These are phyloP conservation scores for Diutina sp. DNA, from an alignment of 1,139 yeast species.

Conservation along the genomic window DNA sequence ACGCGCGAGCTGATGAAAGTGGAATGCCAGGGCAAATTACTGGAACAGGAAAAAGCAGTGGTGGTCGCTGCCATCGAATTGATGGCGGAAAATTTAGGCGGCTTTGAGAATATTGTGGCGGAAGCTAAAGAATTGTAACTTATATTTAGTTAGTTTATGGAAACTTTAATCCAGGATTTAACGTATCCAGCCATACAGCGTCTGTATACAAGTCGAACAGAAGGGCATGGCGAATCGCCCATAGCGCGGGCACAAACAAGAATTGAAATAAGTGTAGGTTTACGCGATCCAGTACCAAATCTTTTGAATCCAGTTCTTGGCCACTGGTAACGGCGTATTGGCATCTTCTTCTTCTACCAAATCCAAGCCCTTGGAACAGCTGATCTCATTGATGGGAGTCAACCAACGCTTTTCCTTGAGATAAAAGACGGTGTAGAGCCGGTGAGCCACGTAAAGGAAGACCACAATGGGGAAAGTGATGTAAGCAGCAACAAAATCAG, in stretches of 20 bases:
- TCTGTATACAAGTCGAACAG: neutral
- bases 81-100: neutral
- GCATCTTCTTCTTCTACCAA: slow-evolving; percentile 8
- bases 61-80: neutral
- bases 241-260: neutral
- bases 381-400: slow-evolving; percentile 29
- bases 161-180: too few relatives aligned
- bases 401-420: slow-evolving; percentile 20
- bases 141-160: neutral
- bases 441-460: slow-evolving; percentile 32
- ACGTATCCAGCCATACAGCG: neutral
- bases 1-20: neutral
- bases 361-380: slow-evolving; percentile 29
- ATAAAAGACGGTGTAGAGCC: slow-evolving; percentile 15
- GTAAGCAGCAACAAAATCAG: slow-evolving; percentile 48
- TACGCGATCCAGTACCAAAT: neutral
- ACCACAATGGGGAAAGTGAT: slow-evolving; percentile 44
- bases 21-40: neutral
- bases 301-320: neutral
- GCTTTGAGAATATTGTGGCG: neutral
- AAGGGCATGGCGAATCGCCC: neutral
- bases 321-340: neutral
- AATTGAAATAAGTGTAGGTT: neutral
- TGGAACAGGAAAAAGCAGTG: neutral
- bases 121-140: neutral